Evolutionary conservation across 2,329 filamentous ascomycete genomes (phyloP).

Genomic region (Claviceps paspali): DNA sequence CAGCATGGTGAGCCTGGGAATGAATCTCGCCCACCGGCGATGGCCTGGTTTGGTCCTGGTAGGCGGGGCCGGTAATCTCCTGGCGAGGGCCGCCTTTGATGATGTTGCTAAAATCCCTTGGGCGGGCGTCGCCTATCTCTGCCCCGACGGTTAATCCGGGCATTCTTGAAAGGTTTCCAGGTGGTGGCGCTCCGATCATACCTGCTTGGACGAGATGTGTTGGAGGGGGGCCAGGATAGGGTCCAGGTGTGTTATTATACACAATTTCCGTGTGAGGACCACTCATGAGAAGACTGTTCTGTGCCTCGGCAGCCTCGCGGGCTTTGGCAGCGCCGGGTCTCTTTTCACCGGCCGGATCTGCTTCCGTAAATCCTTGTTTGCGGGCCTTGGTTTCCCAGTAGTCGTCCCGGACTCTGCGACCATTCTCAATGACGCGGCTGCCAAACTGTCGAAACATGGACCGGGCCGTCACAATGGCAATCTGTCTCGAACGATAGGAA

Average conservation of each 20-base stretch:
- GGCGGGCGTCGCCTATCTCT: conserved; percentile 61
- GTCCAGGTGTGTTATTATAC: conserved; percentile 59
- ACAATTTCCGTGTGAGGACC: conserved; percentile 73
- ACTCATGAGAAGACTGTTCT: conserved; percentile 44
- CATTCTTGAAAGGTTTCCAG: conserved; percentile 55
- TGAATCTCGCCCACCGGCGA: conserved; percentile 65
- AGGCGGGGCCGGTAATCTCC: conserved; percentile 74
- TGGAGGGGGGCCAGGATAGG: conserved; percentile 52
- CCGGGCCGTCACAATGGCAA: conserved; percentile 90
- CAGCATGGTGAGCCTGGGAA: conserved; percentile 73
- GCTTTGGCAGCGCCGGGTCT: conserved; percentile 82
- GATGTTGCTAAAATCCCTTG: conserved; percentile 70
- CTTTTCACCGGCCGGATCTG: conserved; percentile 91
- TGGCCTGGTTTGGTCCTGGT: conserved; percentile 72
- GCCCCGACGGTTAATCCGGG: conserved; percentile 73
- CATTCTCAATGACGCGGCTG: conserved; percentile 80
- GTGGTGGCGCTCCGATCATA: conserved; percentile 48
- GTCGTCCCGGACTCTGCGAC: conserved; percentile 83
- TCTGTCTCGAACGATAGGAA: conserved; percentile 94
- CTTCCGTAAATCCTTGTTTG: conserved; percentile 96
- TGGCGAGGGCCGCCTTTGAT: conserved; percentile 66
- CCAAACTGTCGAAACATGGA: conserved; percentile 99
- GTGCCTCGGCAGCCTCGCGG: conserved; percentile 64
- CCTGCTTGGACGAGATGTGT: conserved; percentile 56
- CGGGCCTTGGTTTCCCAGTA: conserved; percentile 97